Conservation (phyloP, 2,329 filamentous ascomycete species). For the Alternaria gaisen region DNA sequence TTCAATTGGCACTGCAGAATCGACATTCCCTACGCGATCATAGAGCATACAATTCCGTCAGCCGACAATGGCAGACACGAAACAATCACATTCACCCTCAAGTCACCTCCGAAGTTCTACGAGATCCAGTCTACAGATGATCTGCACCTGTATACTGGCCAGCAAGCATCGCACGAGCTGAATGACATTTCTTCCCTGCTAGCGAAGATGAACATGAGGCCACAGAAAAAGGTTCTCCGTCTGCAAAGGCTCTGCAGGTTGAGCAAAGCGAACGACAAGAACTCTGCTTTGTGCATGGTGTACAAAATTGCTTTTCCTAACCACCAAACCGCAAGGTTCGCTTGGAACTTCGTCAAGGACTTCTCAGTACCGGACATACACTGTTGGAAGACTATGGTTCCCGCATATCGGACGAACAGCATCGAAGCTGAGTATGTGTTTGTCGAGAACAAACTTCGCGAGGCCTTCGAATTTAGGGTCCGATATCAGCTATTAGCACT, state of each 20-base stretch:
- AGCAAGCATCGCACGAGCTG: slow-evolving; percentile 4
- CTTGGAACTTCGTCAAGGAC: slow-evolving; percentile 47
- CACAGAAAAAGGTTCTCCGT: slow-evolving; percentile 9
- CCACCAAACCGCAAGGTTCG: slow-evolving; percentile 26
- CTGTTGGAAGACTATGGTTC: slow-evolving; percentile 23
- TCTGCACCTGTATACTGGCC: slow-evolving; percentile 31
- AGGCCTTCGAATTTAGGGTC: slow-evolving; percentile 24
- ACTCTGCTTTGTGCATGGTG: slow-evolving; percentile 60
- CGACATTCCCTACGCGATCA: slow-evolving; percentile 55
- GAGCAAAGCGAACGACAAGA: slow-evolving; percentile 48
- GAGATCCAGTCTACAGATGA: slow-evolving; percentile 26
- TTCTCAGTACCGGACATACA: slow-evolving; percentile 30
- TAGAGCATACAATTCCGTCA: slow-evolving; percentile 50
- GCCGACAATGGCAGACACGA: slow-evolving; percentile 26
- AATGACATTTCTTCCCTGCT: slow-evolving; percentile 4
- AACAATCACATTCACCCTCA: slow-evolving; percentile 50
- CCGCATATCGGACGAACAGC: slow-evolving; percentile 66
- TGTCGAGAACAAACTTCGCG: slow-evolving; percentile 64
- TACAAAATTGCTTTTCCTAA: slow-evolving; percentile 54
- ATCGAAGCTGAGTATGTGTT: slow-evolving; percentile 64
- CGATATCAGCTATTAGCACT: slow-evolving; percentile 38
- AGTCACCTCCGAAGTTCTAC: slow-evolving; percentile 53
- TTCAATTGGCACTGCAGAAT: slow-evolving; percentile 45
- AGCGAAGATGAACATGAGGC: slow-evolving; percentile 11
- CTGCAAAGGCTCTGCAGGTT: slow-evolving; percentile 49